A percentile compares a stretch with the other conserved stretches of the same genome.
phyloP scores from a whole-genome alignment of 805 yeast species.

The Saturnispora sanitii region DNA sequence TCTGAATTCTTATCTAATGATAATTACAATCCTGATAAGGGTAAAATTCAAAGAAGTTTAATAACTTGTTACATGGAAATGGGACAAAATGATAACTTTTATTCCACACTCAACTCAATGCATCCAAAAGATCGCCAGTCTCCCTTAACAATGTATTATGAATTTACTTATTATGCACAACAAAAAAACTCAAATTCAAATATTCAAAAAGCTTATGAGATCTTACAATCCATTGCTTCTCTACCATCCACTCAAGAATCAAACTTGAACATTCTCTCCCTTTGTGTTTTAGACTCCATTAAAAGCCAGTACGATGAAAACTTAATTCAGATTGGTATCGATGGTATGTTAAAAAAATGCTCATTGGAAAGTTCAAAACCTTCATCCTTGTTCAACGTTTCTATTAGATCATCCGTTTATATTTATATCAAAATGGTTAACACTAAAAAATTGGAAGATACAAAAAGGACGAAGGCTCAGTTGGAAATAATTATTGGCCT shows the following conservation, averaged over 20 bases:
- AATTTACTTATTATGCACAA: conserved; percentile 21
- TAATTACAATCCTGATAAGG: conserved; percentile 22
- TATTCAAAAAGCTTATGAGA: too few relatives aligned
- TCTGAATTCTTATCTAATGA: conserved; percentile 14
- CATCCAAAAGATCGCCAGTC: conserved; percentile 13
- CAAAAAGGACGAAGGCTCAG: not conserved
- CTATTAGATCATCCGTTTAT: conserved; percentile 14
- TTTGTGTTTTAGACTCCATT: conserved; percentile 25
- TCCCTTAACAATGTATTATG: conserved; percentile 27
- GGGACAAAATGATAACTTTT: conserved; percentile 17
- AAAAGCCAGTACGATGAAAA: not conserved
- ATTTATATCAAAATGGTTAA: conserved; percentile 11
- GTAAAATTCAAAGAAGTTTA: conserved; percentile 30
- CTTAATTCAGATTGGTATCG: conserved; percentile 7
- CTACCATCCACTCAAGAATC: too few relatives aligned
- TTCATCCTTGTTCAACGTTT: conserved; percentile 9
- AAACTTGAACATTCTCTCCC: too few relatives aligned
- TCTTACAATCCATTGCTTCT: too few relatives aligned
- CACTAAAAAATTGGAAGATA: conserved; percentile 13
- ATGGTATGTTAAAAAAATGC: conserved; percentile 6
- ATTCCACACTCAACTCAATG: conserved; percentile 20
- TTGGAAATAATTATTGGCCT: not conserved
- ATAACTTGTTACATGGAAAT: conserved; percentile 22
- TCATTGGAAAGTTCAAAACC: not conserved
- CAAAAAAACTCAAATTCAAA: conserved; percentile 3